These are phyloP conservation scores for Saururus chinensis DNA, from an alignment of 164 flowering plant genomes.

Conservation along the genomic window DNA sequence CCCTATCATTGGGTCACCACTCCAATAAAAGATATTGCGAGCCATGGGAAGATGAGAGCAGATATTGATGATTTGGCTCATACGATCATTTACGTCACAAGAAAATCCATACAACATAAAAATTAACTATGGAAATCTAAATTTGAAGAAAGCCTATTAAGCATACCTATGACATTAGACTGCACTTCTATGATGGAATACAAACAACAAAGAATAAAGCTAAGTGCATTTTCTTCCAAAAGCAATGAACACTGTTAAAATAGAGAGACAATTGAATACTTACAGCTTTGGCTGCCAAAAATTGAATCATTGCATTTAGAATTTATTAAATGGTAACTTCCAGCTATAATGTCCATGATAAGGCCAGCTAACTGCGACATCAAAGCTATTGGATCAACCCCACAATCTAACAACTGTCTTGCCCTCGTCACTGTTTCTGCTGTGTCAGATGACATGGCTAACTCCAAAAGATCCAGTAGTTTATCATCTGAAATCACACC, in stretches of 20 bases:
- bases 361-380: slow-evolving; percentile 96
- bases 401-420: slow-evolving; percentile 83
- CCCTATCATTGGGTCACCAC: too few species aligned
- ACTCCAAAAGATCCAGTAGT: slow-evolving; percentile 76
- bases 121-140: background rate
- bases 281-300: slow-evolving; percentile 55
- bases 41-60: too few species aligned
- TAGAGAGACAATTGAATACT: slow-evolving; percentile 20
- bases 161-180: background rate
- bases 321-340: slow-evolving; percentile 50
- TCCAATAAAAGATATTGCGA: too few species aligned
- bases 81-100: background rate
- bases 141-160: too few species aligned
- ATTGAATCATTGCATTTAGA: slow-evolving; percentile 28
- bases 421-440: slow-evolving; percentile 92
- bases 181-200: background rate
- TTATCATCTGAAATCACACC: slow-evolving; percentile 96
- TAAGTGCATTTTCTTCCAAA: background rate
- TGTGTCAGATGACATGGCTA: slow-evolving; percentile 92
- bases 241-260: background rate
- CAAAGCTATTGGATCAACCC: slow-evolving; percentile 84
- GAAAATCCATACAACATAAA: background rate
- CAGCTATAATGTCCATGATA: slow-evolving; percentile 96
- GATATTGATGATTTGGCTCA: background rate
- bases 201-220: background rate